These are phyloP conservation scores for Grosmannia huntii DNA, from an alignment of 2,329 filamentous ascomycete genomes.

Conservation along the genomic window DNA sequence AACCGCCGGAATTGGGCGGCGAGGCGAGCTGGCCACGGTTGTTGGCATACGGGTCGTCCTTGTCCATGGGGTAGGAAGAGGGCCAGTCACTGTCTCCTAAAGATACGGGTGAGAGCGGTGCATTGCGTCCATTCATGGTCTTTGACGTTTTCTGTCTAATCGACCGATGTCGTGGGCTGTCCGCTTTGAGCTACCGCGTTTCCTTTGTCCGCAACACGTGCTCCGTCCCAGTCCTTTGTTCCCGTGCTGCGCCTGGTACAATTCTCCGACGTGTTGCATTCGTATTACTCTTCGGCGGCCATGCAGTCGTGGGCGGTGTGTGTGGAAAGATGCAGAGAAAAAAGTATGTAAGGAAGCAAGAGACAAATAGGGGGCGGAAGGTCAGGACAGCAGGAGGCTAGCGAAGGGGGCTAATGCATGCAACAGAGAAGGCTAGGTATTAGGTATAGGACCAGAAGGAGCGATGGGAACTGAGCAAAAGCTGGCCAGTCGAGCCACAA, in stretches of 20 bases:
- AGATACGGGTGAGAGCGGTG: slow-evolving; percentile 70
- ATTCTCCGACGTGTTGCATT: background rate
- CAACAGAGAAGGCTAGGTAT: background rate
- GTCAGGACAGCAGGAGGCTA: background rate
- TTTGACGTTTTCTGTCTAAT: background rate
- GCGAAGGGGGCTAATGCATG: background rate
- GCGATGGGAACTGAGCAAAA: background rate
- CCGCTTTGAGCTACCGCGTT: background rate
- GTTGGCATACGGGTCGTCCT: slow-evolving; percentile 38
- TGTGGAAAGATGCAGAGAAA: background rate
- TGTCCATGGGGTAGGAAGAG: slow-evolving; percentile 42
- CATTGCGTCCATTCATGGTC: slow-evolving; percentile 61
- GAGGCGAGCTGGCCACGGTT: slow-evolving; percentile 50
- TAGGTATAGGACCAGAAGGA: background rate
- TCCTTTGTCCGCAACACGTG: background rate
- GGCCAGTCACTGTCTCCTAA: slow-evolving; percentile 77
- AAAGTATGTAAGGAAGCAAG: background rate
- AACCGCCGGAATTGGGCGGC: slow-evolving; percentile 59
- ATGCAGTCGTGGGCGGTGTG: background rate
- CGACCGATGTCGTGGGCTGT: background rate
- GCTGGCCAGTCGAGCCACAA: background rate
- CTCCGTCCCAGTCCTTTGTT: background rate
- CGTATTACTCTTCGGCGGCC: background rate
- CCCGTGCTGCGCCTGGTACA: background rate
- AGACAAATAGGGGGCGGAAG: background rate